Conservation (phyloP, 768 basidiomycete genomes). For the Favolaschia claudopus region DNA sequence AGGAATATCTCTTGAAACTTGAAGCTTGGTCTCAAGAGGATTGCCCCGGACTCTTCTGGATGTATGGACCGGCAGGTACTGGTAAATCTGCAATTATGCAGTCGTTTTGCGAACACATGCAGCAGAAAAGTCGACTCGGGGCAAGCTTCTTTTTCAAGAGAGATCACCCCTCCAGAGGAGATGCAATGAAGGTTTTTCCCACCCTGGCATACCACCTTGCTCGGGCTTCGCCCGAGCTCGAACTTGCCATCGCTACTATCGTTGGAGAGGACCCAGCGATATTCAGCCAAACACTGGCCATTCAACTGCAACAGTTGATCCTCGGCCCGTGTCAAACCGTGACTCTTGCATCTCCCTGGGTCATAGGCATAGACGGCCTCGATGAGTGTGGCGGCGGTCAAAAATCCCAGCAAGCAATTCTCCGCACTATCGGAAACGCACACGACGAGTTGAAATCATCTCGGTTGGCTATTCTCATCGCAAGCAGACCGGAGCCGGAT, state of each 20-base stretch:
- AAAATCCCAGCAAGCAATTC: slow-evolving; percentile 20
- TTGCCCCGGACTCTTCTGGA: slow-evolving; percentile 27
- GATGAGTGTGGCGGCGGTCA: slow-evolving; percentile 34
- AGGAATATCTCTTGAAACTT: too few relatives aligned
- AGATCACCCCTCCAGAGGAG: neutral
- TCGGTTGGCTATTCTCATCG: slow-evolving; percentile 35
- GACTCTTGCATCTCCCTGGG: neutral
- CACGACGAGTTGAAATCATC: slow-evolving; percentile 2
- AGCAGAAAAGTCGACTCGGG: slow-evolving; percentile 6
- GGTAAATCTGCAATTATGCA: slow-evolving; percentile 41
- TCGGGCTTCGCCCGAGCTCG: neutral
- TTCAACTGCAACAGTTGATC: neutral
- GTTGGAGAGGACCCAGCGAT: neutral
- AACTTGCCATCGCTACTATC: neutral
- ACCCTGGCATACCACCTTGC: slow-evolving; percentile 34
- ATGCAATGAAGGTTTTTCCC: slow-evolving; percentile 18
- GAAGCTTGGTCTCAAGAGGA: too few relatives aligned
- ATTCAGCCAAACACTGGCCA: neutral
- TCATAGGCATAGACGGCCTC: slow-evolving; percentile 34
- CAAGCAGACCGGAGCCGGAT: slow-evolving; percentile 36
- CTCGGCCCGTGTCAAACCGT: neutral
- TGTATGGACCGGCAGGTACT: slow-evolving; percentile 34
- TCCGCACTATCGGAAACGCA: slow-evolving; percentile 15
- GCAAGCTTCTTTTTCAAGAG: slow-evolving; percentile 33
- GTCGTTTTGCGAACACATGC: slow-evolving; percentile 33